phyloP scores from a whole-genome alignment of 768 basidiomycete genomes.

The Leccinum variicolor region DNA sequence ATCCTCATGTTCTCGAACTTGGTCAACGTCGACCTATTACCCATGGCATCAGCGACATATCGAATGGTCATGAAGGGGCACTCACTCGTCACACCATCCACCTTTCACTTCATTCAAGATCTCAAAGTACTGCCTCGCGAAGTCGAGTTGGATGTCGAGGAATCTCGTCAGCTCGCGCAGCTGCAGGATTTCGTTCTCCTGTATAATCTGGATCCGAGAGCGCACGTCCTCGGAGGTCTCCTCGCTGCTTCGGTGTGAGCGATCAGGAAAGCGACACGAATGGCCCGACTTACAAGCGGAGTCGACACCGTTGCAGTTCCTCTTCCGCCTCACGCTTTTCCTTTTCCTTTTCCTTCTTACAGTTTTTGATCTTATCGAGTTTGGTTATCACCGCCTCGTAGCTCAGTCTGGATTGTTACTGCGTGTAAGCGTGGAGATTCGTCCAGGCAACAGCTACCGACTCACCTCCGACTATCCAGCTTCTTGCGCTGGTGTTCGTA shows the following conservation, averaged over 20 bases:
- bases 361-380: slow-evolving; percentile 58
- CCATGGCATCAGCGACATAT: slow-evolving; percentile 4
- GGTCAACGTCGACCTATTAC: slow-evolving; percentile 28
- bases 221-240: slow-evolving; percentile 84
- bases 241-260: slow-evolving; percentile 49
- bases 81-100: slow-evolving; percentile 67
- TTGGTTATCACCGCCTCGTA: slow-evolving; percentile 75
- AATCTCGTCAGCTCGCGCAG: slow-evolving; percentile 67
- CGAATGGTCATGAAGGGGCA: slow-evolving; percentile 1
- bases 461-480: slow-evolving; percentile 77
- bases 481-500: slow-evolving; percentile 82
- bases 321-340: slow-evolving; percentile 75
- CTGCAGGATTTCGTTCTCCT: slow-evolving; percentile 73
- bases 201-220: slow-evolving; percentile 74
- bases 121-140: slow-evolving; percentile 69
- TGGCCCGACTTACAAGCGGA: slow-evolving; percentile 63
- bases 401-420: slow-evolving; percentile 48
- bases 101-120: slow-evolving; percentile 66
- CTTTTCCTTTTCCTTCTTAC: slow-evolving; percentile 82
- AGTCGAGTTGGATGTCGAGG: slow-evolving; percentile 72
- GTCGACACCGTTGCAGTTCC: slow-evolving; percentile 66
- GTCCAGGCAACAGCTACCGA: background rate
- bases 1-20: slow-evolving; percentile 24
- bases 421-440: background rate
- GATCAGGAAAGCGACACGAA: background rate